phyloP scores from a whole-genome alignment of 148 eudicot species.

The Nepenthes mirabilis region DNA sequence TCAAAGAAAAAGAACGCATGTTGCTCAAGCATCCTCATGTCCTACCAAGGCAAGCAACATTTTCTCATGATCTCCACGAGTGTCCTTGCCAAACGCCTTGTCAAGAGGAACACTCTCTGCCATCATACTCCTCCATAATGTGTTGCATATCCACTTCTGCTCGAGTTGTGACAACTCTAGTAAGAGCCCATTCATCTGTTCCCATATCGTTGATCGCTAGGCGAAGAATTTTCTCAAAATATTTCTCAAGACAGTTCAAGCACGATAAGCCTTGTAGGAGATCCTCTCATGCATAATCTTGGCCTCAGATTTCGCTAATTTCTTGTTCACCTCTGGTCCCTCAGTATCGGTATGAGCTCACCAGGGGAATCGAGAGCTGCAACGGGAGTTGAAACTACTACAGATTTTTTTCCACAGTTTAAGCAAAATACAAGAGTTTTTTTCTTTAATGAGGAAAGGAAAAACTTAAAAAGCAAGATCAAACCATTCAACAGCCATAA shows the following conservation, averaged over 20 bases:
- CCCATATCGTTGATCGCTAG: conserved; percentile 56
- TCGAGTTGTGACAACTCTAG: conserved; percentile 71
- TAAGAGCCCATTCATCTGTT: conserved; percentile 82
- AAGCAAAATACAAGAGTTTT: no score
- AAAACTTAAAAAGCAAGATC: no score
- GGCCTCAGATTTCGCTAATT: conserved; percentile 72
- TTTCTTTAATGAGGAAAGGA: no score
- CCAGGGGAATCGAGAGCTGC: conserved; percentile 78
- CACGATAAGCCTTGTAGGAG: conserved; percentile 64
- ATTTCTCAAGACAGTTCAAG: conserved; percentile 67
- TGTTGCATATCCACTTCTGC: conserved; percentile 69
- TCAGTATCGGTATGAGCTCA: conserved; percentile 66
- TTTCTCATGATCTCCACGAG: conserved; percentile 77
- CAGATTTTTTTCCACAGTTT: no score
- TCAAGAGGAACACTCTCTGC: conserved; percentile 65
- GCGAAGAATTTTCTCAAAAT: conserved; percentile 78
- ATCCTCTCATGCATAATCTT: conserved; percentile 70
- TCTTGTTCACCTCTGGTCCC: conserved; percentile 72
- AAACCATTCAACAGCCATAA: no score
- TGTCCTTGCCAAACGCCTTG: conserved; percentile 56
- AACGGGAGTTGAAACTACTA: no score
- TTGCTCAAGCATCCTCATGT: conserved; percentile 26
- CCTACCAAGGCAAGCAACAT: conserved; percentile 75
- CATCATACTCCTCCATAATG: conserved; percentile 70
- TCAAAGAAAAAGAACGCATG: no score